Percentiles rank a stretch among this genome's conserved stretches.
Conservation (phyloP, 1,284 basidiomycete species). For the Ustilago esculenta region DNA sequence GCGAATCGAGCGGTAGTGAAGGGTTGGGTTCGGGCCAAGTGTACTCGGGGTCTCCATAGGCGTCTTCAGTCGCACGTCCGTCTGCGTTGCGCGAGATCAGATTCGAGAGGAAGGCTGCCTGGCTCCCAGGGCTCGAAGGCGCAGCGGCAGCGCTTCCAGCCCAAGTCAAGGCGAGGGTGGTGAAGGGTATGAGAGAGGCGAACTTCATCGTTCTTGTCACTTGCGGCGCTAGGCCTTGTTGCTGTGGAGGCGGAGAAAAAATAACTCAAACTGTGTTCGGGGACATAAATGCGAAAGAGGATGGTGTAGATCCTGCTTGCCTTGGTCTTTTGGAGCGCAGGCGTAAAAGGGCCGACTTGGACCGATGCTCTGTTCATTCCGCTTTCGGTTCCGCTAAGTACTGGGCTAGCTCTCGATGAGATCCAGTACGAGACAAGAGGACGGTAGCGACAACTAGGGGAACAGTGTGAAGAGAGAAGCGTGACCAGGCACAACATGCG, state of each 20-base stretch:
- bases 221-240: too few species aligned
- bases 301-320: too few species aligned
- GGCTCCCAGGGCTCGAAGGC: neutral
- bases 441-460: too few species aligned
- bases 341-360: neutral
- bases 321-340: too few species aligned
- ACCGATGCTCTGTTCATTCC: neutral
- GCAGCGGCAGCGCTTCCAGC: constrained; percentile 1
- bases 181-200: constrained; percentile 11
- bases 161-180: constrained; percentile 20
- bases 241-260: too few species aligned
- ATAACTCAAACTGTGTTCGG: too few species aligned
- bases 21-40: constrained; percentile 23
- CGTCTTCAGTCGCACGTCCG: constrained; percentile 34
- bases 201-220: constrained; percentile 22
- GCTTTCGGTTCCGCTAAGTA: too few species aligned
- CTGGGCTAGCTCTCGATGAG: too few species aligned
- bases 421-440: too few species aligned
- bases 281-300: too few species aligned
- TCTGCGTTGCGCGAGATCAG: constrained; percentile 22
- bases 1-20: constrained; percentile 24
- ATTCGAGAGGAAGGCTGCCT: constrained; percentile 10
- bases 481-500: too few species aligned
- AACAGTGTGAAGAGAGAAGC: too few species aligned
- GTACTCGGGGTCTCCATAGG: constrained; percentile 41